phyloP scores from a whole-genome alignment of 202 grass and related monocot species.

The Zoysia matrella region DNA sequence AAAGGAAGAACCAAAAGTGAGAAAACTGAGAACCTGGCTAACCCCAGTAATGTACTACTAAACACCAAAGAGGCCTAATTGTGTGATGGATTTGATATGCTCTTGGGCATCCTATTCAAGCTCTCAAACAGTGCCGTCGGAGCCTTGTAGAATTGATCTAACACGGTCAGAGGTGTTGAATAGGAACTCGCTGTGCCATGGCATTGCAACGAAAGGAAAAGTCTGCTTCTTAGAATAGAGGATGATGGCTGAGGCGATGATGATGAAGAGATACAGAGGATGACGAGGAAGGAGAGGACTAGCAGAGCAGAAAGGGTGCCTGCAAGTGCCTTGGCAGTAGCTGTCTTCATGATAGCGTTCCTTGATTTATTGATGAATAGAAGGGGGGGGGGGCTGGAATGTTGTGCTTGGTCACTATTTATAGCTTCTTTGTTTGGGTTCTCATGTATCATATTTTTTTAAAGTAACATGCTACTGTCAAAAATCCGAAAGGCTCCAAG shows the following conservation, averaged over 20 bases:
- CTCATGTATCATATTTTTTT: slow-evolving; percentile 3
- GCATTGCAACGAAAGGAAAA: slow-evolving; percentile 27
- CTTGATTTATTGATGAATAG: background rate
- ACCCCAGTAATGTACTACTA: background rate
- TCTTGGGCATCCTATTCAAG: slow-evolving; percentile 45
- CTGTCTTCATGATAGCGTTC: slow-evolving; percentile 32
- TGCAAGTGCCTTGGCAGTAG: slow-evolving; percentile 11
- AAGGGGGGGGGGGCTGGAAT: slow-evolving; percentile 4
- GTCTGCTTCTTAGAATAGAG: slow-evolving; percentile 24
- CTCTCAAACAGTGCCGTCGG: slow-evolving; percentile 33
- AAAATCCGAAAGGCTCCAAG: too few species aligned
- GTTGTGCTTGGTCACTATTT: slow-evolving; percentile 23
- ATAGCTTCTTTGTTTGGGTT: slow-evolving; percentile 36
- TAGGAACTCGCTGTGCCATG: background rate
- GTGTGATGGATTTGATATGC: slow-evolving; percentile 53
- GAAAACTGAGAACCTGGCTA: slow-evolving; percentile 10
- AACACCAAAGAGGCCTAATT: slow-evolving; percentile 22
- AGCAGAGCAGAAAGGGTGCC: slow-evolving; percentile 38
- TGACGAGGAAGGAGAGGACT: slow-evolving; percentile 15
- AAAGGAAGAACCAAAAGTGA: background rate
- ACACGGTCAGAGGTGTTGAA: slow-evolving; percentile 15
- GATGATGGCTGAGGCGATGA: background rate
- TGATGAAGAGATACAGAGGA: slow-evolving; percentile 11
- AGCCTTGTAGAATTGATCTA: slow-evolving; percentile 20
- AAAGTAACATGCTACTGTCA: too few species aligned